phyloP scores from a whole-genome alignment of 345 rosid genomes.

The Arabidopsis thaliana region DNA sequence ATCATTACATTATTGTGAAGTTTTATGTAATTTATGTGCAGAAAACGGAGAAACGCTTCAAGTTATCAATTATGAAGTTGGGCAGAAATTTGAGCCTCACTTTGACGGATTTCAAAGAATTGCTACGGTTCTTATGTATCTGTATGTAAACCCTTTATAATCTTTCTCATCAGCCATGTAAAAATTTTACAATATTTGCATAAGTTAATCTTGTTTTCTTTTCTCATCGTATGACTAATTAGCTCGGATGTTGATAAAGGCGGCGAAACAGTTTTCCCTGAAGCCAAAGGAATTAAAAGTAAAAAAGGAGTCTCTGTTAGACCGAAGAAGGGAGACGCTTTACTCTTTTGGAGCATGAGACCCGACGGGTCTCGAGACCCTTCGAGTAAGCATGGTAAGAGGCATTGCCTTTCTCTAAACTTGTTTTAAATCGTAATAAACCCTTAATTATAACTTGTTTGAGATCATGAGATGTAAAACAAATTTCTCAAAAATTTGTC shows the following conservation, averaged over 20 bases:
- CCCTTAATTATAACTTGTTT: background rate
- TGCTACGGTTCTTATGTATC: slow-evolving; percentile 94
- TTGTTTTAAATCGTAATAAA: background rate
- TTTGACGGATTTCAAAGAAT: slow-evolving; percentile 79
- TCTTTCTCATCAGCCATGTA: slow-evolving; percentile 1
- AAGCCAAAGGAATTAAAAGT: slow-evolving; percentile 74
- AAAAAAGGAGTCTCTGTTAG: slow-evolving; percentile 70
- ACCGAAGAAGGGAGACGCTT: slow-evolving; percentile 89
- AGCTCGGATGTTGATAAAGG: slow-evolving; percentile 94
- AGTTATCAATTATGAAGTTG: slow-evolving; percentile 88
- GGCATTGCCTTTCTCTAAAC: background rate
- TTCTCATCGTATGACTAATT: slow-evolving; percentile 34
- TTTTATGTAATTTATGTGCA: slow-evolving; percentile 42
- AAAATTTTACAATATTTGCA: background rate
- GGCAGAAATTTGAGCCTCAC: slow-evolving; percentile 92
- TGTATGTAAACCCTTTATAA: slow-evolving; percentile 54
- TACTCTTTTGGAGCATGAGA: slow-evolving; percentile 89
- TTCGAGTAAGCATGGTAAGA: slow-evolving; percentile 82
- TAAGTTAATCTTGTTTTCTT: slow-evolving; percentile 13
- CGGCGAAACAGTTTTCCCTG: slow-evolving; percentile 90
- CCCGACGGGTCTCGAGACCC: slow-evolving; percentile 75
- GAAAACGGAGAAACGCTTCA: slow-evolving; percentile 95
- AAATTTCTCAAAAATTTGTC: background rate
- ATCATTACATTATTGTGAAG: background rate
- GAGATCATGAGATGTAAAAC: background rate